These are phyloP conservation scores for Wakefieldia striispora DNA, from an alignment of 768 basidiomycete species.

Conservation along the genomic window DNA sequence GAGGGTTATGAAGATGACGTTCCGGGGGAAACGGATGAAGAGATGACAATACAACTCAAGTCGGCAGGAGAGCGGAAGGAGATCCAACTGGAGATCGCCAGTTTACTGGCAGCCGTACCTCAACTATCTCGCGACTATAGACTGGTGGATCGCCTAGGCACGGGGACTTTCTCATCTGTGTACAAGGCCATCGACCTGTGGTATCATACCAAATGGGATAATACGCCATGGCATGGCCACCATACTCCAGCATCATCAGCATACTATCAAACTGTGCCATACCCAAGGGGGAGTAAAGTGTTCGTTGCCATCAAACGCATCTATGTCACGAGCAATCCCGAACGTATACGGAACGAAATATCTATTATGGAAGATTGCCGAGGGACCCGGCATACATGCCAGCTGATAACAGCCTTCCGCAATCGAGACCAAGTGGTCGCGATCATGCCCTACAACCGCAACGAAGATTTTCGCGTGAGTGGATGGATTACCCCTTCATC, in stretches of 20 bases:
- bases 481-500: background rate
- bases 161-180: constrained; percentile 98
- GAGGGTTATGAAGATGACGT: constrained; percentile 34
- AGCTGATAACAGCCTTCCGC: constrained; percentile 93
- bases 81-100: constrained; percentile 73
- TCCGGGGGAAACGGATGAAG: constrained; percentile 56
- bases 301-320: constrained; percentile 96
- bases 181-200: constrained; percentile 90
- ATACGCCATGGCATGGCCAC: constrained; percentile 66
- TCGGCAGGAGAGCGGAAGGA: constrained; percentile 66
- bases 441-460: constrained; percentile 89
- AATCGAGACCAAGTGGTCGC: constrained; percentile 89
- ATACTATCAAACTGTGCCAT: constrained; percentile 54
- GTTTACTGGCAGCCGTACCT: constrained; percentile 66
- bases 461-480: constrained; percentile 91
- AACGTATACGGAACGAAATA: constrained; percentile 90
- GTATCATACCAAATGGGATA: constrained; percentile 76
- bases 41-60: constrained; percentile 55
- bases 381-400: constrained; percentile 84
- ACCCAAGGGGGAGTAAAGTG: constrained; percentile 46
- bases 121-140: constrained; percentile 66
- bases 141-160: constrained; percentile 88
- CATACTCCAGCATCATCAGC: constrained; percentile 65
- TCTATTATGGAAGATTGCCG: constrained; percentile 83
- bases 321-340: constrained; percentile 93